Percentiles rank a stretch among this genome's conserved stretches.
phyloP scores from a whole-genome alignment of 83 land plant species.

The Thuja plicata region DNA sequence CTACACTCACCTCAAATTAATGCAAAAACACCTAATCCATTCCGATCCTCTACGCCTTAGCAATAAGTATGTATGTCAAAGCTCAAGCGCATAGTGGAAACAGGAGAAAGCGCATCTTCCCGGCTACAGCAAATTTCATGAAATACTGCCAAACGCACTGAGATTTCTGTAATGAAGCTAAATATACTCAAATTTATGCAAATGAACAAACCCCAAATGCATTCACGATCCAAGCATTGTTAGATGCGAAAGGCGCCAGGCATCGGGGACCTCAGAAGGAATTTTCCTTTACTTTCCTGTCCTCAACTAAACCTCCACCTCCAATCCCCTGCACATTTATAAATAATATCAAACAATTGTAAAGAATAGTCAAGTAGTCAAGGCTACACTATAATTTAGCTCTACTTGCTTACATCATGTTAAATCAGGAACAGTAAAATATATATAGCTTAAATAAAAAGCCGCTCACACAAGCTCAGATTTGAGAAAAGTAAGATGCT shows the following conservation, averaged over 20 bases:
- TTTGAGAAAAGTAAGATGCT: neutral
- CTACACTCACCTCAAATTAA: neutral
- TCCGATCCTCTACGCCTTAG: neutral
- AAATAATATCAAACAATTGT: neutral
- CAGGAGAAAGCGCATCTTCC: neutral
- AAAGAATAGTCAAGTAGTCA: neutral
- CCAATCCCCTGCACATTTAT: neutral
- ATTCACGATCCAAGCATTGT: neutral
- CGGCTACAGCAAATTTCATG: neutral
- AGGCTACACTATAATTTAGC: neutral
- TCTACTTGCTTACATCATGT: neutral
- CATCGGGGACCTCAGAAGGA: neutral
- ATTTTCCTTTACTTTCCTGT: neutral
- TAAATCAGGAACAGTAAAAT: neutral
- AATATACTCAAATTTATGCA: conserved; percentile 1
- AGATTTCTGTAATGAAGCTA: neutral
- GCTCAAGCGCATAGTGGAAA: neutral
- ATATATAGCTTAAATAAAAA: neutral
- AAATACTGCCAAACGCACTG: neutral
- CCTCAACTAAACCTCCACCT: neutral
- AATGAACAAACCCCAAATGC: neutral
- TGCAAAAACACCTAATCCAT: neutral
- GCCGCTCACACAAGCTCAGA: neutral
- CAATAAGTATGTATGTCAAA: neutral
- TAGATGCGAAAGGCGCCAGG: neutral